Base-by-base conservation (phyloP, 768 basidiomycete species). In the Amanita molliuscula region DNA sequence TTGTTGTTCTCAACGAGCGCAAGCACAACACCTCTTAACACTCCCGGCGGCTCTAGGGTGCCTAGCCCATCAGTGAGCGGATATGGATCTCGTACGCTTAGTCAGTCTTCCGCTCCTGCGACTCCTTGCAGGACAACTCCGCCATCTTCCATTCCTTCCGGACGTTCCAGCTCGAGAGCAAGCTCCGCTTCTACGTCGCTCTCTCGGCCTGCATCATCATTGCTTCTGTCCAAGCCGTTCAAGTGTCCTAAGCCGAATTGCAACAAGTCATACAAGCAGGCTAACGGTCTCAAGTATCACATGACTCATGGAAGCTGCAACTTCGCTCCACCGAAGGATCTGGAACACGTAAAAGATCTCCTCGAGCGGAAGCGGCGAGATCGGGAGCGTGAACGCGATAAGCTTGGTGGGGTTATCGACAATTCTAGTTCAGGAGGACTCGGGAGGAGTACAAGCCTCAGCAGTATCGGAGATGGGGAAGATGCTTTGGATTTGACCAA, bases 211-310 rank as follows among this genome's bases (percentile, higher is more conserved):
- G 69, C 77, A 11, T 70, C 81, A 0, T 78, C 82, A 3, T 66
- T 86, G n/a, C 65, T 88, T 34, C 68, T 86, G 44, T 81, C 79
- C 51, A 93, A 93, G 65, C 89, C 91, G 3, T 94, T 92, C 78
- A 76, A 81, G 42, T 97, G 93, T 72, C 93, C 93, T 8, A 94
- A 94, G 64, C 82, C 88, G 0, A 91, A 92, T 55, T 97, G 93
- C 73, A 91, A 88, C 71, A 97, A 97, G 74, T 79, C 79, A 46
- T 96, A 95, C 73, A 95, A 95, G 72, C 92, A 95, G 66, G 89
- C 89, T 37, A 96, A 96, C 57, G 83, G 93, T 9, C 73, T 97
- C 59, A 95, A 96, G 71, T 93, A 94, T 67, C 90, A 94, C 65
- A 83, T 91, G 74, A 88, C 85, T 7, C 90, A 91, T 62, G 91